Conservation (phyloP, 768 basidiomycete species). For the Boletales sp. region DNA sequence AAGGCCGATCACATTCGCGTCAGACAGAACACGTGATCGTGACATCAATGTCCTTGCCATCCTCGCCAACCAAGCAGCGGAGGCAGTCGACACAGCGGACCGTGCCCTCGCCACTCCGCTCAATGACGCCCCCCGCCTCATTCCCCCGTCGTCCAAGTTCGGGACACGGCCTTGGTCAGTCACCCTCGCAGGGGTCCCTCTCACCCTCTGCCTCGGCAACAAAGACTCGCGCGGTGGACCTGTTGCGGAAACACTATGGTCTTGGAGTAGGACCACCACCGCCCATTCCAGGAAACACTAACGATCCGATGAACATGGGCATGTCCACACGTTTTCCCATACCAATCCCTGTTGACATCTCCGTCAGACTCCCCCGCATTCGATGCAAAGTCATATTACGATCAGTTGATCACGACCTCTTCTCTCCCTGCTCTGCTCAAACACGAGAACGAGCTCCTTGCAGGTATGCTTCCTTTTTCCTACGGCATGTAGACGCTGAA, state of each 20-base stretch:
- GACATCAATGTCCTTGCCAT: conserved; percentile 9
- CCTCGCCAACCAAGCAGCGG: conserved; percentile 16
- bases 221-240: conserved; percentile 66
- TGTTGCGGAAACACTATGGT: conserved; percentile 85
- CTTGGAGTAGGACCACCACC: conserved; percentile 71
- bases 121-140: conserved; percentile 33
- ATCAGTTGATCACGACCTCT: conserved; percentile 79
- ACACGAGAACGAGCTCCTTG: conserved; percentile 77
- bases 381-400: conserved; percentile 81
- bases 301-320: conserved; percentile 85
- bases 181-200: conserved; percentile 21
- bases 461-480: conserved; percentile 39
- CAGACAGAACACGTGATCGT: conserved; percentile 25
- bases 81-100: conserved; percentile 31
- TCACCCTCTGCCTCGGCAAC: conserved; percentile 30
- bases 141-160: conserved; percentile 13
- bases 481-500: conserved; percentile 2
- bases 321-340: conserved; percentile 16
- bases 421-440: conserved; percentile 71
- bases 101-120: conserved; percentile 44
- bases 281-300: conserved; percentile 49
- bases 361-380: conserved; percentile 72
- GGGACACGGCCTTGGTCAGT: conserved; percentile 12
- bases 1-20: conserved; percentile 3
- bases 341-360: conserved; percentile 1